Evolutionary conservation across 2,329 filamentous ascomycete species (phyloP), one percentile per base, ranked within the genome.

Genomic region (Ramularia collo-cygni): DNA sequence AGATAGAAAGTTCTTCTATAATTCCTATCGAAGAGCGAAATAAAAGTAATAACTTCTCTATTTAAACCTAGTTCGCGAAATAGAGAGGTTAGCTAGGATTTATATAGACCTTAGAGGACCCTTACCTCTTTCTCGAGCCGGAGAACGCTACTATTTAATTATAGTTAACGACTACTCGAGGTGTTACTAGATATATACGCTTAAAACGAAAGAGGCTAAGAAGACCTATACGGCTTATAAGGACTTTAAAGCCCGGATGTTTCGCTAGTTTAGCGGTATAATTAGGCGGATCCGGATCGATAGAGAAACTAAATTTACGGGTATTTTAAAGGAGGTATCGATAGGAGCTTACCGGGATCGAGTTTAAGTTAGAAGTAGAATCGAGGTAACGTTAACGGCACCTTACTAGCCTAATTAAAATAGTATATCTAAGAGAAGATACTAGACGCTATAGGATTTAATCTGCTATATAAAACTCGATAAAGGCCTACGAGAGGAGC

Each of bases 401-500:
- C 35, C 28, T 8, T 37, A 37, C 13, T 8, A 37, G 17, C 35
- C 10, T 4, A 14, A 14, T 4, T 13, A 37, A 19, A 37, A 37
- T 13, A 12, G 35, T 13, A 24, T 37, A 6, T 9, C 18, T n/a
- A n/a, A 33, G 10, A 10, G 16, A 3, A 15, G 18, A 18, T 21
- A 33, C 7, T 28, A 37, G 17, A 37, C 35, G n/a, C 26, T 37
- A 8, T 37, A 28, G 35, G 28, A 37, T 17, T 15, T 28, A 28
- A 37, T 37, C 12, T n/a, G 35, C 4, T 37, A 13, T 30, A 37
- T 37, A 37, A 28, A 28, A 18, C 17, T 27, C 14, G 35, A 37
- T 17, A 18, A 24, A 3, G 12, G 12, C 1, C 26, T 37, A 12
- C 8, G 17, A 9, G 18, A 14, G 6, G 7, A 28, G 10, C 9